phyloP scores from a whole-genome alignment of 148 eudicot genomes.

The Cornus controversa region DNA sequence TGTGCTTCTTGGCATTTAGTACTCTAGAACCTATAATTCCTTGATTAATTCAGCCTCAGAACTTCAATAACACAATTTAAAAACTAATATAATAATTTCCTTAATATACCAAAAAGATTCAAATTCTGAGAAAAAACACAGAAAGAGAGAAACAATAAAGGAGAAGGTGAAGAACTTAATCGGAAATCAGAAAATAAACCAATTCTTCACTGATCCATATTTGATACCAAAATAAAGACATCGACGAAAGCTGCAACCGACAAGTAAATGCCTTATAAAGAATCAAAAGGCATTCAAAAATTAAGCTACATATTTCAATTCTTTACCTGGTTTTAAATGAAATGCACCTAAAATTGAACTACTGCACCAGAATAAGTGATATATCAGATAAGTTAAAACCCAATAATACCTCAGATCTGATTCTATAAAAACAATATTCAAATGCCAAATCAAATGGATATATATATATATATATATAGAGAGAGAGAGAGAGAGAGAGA shows the following conservation, averaged over 20 bases:
- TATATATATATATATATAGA: background rate
- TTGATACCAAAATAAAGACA: background rate
- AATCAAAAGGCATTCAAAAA: background rate
- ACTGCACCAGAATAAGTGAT: background rate
- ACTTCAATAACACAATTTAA: background rate
- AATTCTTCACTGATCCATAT: background rate
- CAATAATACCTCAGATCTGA: constrained; percentile 25
- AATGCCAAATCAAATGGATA: background rate
- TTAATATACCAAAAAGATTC: background rate
- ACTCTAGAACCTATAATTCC: constrained; percentile 11
- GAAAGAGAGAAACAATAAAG: background rate
- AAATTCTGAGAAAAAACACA: background rate
- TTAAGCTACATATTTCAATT: background rate
- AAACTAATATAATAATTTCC: too few species aligned
- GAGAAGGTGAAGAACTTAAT: background rate
- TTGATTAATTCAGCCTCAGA: background rate
- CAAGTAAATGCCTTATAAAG: background rate
- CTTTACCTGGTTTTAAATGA: background rate
- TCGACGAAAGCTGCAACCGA: background rate
- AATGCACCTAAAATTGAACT: constrained; percentile 8
- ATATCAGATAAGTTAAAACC: background rate
- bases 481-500: background rate
- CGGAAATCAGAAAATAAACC: background rate
- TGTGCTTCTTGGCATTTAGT: background rate
- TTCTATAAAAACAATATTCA: background rate